These are phyloP conservation scores for Globomyces pollinis-pini DNA, from an alignment of 192 early-diverging fungal genomes.

Conservation along the genomic window DNA sequence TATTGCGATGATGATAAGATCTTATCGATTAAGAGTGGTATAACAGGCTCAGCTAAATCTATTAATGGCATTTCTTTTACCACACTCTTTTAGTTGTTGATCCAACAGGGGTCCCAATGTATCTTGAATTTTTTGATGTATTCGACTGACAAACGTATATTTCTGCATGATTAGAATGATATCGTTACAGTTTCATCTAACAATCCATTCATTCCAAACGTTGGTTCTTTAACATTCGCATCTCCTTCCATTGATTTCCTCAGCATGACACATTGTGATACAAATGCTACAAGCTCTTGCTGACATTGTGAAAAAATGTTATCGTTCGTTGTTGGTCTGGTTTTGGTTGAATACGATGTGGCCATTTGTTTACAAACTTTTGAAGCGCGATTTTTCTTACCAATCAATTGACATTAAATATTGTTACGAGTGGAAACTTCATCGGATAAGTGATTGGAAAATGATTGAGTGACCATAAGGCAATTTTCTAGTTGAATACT, in stretches of 20 bases:
- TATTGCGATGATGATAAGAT: slow-evolving; percentile 42
- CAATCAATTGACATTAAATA: no score
- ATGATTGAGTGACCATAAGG: no score
- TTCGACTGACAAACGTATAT: slow-evolving; percentile 28
- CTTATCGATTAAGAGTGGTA: slow-evolving; percentile 33
- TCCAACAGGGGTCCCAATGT: slow-evolving; percentile 23
- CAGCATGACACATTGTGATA: neutral
- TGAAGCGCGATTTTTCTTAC: no score
- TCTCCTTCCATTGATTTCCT: neutral
- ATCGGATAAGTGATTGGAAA: no score
- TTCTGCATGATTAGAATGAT: slow-evolving; percentile 12
- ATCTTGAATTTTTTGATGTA: slow-evolving; percentile 28
- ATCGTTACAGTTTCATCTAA: neutral
- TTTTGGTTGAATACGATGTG: neutral
- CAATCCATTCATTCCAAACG: neutral
- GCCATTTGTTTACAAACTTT: no score
- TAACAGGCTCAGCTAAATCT: slow-evolving; percentile 5
- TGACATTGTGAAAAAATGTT: slow-evolving; percentile 1
- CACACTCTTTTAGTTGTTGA: slow-evolving; percentile 5
- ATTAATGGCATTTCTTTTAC: neutral
- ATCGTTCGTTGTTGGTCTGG: neutral
- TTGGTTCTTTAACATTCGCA: neutral
- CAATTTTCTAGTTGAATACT: no score
- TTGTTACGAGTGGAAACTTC: no score
- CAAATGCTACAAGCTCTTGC: slow-evolving; percentile 1